These are phyloP conservation scores for Acrodontium crateriforme DNA, from an alignment of 2,329 filamentous ascomycete genomes.

Conservation along the genomic window DNA sequence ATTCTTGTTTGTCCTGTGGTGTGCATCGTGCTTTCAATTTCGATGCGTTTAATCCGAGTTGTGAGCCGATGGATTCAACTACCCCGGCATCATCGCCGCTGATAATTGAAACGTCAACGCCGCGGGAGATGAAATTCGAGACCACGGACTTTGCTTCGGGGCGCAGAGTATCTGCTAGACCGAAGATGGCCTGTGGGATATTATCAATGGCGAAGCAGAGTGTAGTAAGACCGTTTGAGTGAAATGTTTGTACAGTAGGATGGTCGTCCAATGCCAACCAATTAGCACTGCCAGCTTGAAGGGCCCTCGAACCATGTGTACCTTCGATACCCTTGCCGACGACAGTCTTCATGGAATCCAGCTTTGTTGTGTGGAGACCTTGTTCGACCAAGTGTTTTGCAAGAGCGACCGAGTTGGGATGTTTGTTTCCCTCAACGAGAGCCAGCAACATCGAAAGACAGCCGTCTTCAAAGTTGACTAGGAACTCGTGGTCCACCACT, in stretches of 20 bases:
- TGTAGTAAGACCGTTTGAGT: conserved; percentile 33
- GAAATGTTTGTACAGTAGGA: conserved; percentile 20
- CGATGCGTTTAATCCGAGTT: conserved; percentile 25
- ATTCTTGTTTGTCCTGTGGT: conserved; percentile 41
- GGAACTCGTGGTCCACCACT: conserved; percentile 22
- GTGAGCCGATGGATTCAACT: conserved; percentile 34
- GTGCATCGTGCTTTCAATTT: conserved; percentile 34
- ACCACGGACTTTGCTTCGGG: conserved; percentile 39
- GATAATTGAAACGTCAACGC: conserved; percentile 38
- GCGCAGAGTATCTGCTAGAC: conserved; percentile 34
- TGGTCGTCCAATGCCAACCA: conserved; percentile 30
- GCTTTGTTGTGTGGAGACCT: background rate
- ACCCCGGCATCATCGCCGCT: conserved; percentile 42
- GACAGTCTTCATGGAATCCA: conserved; percentile 22
- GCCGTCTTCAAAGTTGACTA: conserved; percentile 1
- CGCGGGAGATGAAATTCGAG: too few relatives aligned
- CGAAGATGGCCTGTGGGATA: conserved; percentile 34
- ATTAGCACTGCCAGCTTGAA: conserved; percentile 34
- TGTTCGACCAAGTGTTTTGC: conserved; percentile 14
- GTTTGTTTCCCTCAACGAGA: conserved; percentile 10
- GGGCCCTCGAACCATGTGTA: conserved; percentile 13
- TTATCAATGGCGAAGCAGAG: conserved; percentile 43
- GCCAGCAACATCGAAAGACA: conserved; percentile 2
- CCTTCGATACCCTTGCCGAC: conserved; percentile 33
- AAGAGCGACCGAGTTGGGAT: conserved; percentile 16